phyloP scores from a whole-genome alignment of 2,329 filamentous ascomycete species.

The Laburnicola sp. region DNA sequence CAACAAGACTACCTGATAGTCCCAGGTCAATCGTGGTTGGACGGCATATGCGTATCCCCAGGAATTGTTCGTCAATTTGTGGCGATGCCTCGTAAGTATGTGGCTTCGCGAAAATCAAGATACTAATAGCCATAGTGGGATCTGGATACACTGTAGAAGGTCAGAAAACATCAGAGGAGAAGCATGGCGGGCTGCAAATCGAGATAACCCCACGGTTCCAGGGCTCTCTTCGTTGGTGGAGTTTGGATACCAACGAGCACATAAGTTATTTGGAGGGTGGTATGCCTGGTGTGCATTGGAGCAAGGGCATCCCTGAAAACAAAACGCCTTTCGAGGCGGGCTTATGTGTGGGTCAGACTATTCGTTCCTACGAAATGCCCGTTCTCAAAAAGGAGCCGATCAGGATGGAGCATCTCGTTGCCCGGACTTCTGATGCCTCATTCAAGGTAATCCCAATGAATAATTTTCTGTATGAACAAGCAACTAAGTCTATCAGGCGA shows the following conservation, averaged over 20 bases:
- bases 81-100: slow-evolving; percentile 42
- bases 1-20: slow-evolving; percentile 49
- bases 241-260: background rate
- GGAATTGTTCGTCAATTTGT: slow-evolving; percentile 52
- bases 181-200: slow-evolving; percentile 48
- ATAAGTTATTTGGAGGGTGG: background rate
- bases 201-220: slow-evolving; percentile 42
- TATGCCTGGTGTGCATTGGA: background rate
- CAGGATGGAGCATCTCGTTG: background rate
- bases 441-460: background rate
- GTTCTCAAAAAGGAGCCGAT: background rate
- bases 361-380: background rate
- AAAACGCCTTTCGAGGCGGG: slow-evolving; percentile 1
- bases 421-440: background rate
- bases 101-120: background rate
- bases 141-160: slow-evolving; percentile 51
- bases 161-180: slow-evolving; percentile 50
- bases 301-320: background rate
- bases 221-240: background rate
- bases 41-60: slow-evolving; percentile 42
- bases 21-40: slow-evolving; percentile 45
- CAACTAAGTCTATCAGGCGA: too few relatives aligned
- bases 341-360: background rate
- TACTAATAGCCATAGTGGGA: slow-evolving; percentile 17
- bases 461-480: too few relatives aligned